A percentile compares a stretch with the other conserved stretches of the same genome.
Conservation (phyloP, 2,329 filamentous ascomycete genomes). For the Penicillium expansum region DNA sequence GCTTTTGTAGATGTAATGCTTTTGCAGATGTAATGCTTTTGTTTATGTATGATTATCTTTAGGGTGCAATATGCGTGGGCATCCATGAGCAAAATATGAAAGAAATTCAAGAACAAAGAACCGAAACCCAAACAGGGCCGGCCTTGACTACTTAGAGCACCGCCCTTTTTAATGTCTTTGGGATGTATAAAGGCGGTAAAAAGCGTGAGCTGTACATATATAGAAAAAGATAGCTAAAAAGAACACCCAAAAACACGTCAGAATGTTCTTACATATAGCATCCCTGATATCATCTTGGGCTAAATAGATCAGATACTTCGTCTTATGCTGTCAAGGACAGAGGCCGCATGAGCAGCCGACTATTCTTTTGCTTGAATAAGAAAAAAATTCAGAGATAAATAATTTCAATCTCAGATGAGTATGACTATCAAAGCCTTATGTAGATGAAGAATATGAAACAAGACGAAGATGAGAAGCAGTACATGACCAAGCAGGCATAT, state of each 20-base stretch:
- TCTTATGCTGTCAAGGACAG: neutral
- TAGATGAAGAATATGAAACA: neutral
- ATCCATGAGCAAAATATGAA: neutral
- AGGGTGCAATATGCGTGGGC: neutral
- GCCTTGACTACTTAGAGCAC: neutral
- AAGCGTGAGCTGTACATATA: too few species aligned
- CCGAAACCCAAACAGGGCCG: neutral
- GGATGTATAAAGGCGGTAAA: neutral
- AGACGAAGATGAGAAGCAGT: neutral
- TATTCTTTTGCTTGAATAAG: neutral
- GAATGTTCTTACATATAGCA: neutral
- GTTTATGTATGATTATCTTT: neutral
- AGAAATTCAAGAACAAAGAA: neutral
- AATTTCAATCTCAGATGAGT: neutral
- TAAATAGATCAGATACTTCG: neutral
- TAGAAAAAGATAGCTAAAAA: neutral
- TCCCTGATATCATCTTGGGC: neutral
- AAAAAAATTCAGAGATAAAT: neutral
- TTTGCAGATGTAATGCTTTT: neutral
- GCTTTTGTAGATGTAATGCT: neutral
- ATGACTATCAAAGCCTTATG: neutral
- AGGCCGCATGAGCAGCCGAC: neutral
- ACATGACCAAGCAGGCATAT: slow-evolving; percentile 1
- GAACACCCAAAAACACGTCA: too few species aligned
- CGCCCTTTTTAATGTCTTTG: neutral